Conservation (phyloP, 352 stramenopile genomes). For the Phytopythium helicoides region DNA sequence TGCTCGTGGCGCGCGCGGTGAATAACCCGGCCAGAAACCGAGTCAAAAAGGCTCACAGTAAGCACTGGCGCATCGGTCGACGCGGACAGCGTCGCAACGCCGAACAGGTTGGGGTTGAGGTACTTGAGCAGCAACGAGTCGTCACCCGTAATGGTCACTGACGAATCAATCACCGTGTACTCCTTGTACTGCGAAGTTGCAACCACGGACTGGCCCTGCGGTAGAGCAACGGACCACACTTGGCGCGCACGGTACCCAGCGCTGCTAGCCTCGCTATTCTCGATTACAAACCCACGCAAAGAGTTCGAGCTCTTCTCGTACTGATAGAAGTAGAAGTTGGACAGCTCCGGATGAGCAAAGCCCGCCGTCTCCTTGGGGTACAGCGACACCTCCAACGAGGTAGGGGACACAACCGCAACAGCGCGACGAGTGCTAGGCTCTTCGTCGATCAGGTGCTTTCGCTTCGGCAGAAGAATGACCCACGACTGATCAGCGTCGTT, state of each 20-base stretch:
- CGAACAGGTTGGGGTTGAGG: constrained; percentile 95
- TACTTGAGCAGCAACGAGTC: constrained; percentile 98
- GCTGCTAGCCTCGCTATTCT: constrained; percentile 16
- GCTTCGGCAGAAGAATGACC: constrained; percentile 74
- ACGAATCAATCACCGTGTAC: constrained; percentile 63
- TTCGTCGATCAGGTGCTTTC: constrained; percentile 59
- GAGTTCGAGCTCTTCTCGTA: constrained; percentile 45
- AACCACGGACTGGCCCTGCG: constrained; percentile 50
- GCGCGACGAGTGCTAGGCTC: constrained; percentile 48
- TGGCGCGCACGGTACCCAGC: constrained; percentile 39
- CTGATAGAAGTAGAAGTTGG: constrained; percentile 83
- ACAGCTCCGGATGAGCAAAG: constrained; percentile 46
- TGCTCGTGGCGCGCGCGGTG: constrained; percentile 89
- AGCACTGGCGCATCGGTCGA: constrained; percentile 47
- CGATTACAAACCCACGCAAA: constrained; percentile 59
- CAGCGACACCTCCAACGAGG: constrained; percentile 54
- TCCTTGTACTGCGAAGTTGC: constrained; percentile 62
- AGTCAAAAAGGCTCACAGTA: constrained; percentile 93
- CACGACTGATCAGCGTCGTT: constrained; percentile 26
- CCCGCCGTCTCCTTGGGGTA: constrained; percentile 43
- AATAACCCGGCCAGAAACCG: constrained; percentile 92
- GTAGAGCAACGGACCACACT: constrained; percentile 72
- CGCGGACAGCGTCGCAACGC: constrained; percentile 77
- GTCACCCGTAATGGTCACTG: constrained; percentile 90
- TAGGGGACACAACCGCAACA: constrained; percentile 52